These are phyloP conservation scores for Chlamydomonas incerta DNA, from an alignment of 139 green algal species.

Conservation along the genomic window DNA sequence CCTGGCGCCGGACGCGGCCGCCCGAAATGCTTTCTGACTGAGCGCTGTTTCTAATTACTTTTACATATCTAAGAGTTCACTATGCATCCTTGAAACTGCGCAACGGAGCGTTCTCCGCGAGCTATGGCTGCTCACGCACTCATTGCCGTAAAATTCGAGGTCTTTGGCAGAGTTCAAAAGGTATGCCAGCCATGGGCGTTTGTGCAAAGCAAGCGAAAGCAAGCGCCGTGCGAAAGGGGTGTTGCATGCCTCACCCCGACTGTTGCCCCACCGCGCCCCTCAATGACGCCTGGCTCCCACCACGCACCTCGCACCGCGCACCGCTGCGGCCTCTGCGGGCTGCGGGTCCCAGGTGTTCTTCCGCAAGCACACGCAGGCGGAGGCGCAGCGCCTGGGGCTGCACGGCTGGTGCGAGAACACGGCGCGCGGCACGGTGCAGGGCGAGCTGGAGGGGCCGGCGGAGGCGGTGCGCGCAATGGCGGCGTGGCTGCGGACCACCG, in stretches of 20 bases:
- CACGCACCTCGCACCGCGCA: too few relatives aligned
- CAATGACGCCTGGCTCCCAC: too few relatives aligned
- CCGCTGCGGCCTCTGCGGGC: too few relatives aligned
- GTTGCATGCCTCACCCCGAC: too few relatives aligned
- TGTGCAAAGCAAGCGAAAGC: background rate
- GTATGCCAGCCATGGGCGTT: background rate
- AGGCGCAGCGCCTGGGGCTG: conserved; percentile 55
- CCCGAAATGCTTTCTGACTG: too few relatives aligned
- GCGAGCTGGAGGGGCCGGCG: conserved; percentile 52
- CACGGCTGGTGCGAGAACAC: conserved; percentile 62
- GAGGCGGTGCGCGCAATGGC: conserved; percentile 16
- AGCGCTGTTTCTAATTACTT: too few relatives aligned
- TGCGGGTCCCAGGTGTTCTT: conserved; percentile 68
- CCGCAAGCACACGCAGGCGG: conserved; percentile 54
- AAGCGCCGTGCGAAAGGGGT: too few relatives aligned
- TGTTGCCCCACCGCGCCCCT: too few relatives aligned
- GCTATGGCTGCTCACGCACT: background rate
- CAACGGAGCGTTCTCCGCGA: too few relatives aligned
- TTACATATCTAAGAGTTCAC: too few relatives aligned
- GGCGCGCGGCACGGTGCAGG: conserved; percentile 45
- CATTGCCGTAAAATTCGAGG: conserved; percentile 15
- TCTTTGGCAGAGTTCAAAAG: conserved; percentile 18
- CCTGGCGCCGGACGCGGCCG: too few relatives aligned
- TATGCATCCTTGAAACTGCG: too few relatives aligned
- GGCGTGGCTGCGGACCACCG: background rate